Evolutionary conservation across 768 basidiomycete genomes (phyloP), one percentile per base, ranked within the genome.

Genomic region (Xerocomus brunneocitrinus): DNA sequence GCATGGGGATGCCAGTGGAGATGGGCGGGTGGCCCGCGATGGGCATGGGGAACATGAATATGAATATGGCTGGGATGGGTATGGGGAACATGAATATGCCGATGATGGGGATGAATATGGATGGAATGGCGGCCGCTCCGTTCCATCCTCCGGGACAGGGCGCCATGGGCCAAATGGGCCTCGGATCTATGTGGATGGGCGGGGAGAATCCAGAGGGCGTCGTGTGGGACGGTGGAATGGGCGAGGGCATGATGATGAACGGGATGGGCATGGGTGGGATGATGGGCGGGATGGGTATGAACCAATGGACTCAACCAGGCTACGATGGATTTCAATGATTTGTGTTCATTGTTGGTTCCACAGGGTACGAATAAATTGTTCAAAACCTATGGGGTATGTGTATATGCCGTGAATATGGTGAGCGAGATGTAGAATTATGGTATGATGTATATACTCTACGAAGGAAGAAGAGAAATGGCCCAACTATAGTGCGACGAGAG

Each of bases 371-470:
- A 27, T 46, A 50, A 50, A 43, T 42, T 40, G 48, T 45, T 51
- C 53, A 49, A 48, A 44, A 56, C 61, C 44, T 44, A 57, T 32
- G 59, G 40, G 63, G 61, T 67, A 68, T 63, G 46, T 43, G 50
- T 59, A 58, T 63, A 58, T 68, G 63, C 54, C 7, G 42, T 63
- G 56, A 54, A 64, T 58, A 60, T 60, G 24, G 42, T 66, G 54
- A 48, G 49, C 30, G 45, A 58, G 56, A 58, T 66, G 58, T 57
- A 49, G 24, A 38, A 62, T 63, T 62, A 64, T 53, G 60, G 62
- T 64, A 62, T 68, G 49, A n/a, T 57, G 67, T 79, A 80, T 59
- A 73, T 79, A 73, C 79, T 79, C 60, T 81, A 79, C 31, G 25
- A 57, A 52, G 31, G 13, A 35, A 30, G 30, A 13, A 38, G 50